Percentiles rank a stretch among this genome's conserved stretches.
Conservation (phyloP, 176 grass and related monocot genomes). For the Ananas comosus region DNA sequence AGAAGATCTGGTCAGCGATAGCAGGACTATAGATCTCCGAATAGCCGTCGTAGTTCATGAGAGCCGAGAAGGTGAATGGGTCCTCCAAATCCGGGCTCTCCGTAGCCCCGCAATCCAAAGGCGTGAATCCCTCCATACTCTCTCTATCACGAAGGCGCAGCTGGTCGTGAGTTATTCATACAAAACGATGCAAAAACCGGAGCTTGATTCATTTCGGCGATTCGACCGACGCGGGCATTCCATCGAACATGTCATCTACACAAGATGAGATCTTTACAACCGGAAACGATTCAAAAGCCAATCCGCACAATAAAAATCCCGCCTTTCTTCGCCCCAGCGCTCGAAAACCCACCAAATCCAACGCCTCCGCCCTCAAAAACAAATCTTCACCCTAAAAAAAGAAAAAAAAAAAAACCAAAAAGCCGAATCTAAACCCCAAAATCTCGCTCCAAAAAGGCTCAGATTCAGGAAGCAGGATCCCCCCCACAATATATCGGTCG, state of each 20-base stretch:
- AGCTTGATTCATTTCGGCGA: neutral
- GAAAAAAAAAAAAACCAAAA: neutral
- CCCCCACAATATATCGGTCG: neutral
- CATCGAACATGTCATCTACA: neutral
- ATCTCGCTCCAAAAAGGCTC: neutral
- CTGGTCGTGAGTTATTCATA: neutral
- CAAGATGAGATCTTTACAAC: neutral
- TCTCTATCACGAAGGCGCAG: neutral
- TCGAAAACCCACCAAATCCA: neutral
- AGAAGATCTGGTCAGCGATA: slow-evolving; percentile 19
- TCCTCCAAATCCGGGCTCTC: slow-evolving; percentile 11
- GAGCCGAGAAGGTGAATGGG: slow-evolving; percentile 20
- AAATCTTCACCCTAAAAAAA: neutral
- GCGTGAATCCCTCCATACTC: slow-evolving; percentile 11
- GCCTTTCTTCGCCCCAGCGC: neutral
- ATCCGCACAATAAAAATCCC: neutral
- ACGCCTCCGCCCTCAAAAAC: neutral
- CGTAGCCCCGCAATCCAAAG: neutral
- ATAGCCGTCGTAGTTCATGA: slow-evolving; percentile 32
- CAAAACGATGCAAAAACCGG: neutral
- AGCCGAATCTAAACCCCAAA: neutral
- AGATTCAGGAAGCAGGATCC: neutral
- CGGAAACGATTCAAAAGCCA: neutral
- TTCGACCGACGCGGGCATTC: neutral
- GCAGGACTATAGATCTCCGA: slow-evolving; percentile 20